phyloP scores from a whole-genome alignment of 345 rosid genomes.

The Angophora floribunda region DNA sequence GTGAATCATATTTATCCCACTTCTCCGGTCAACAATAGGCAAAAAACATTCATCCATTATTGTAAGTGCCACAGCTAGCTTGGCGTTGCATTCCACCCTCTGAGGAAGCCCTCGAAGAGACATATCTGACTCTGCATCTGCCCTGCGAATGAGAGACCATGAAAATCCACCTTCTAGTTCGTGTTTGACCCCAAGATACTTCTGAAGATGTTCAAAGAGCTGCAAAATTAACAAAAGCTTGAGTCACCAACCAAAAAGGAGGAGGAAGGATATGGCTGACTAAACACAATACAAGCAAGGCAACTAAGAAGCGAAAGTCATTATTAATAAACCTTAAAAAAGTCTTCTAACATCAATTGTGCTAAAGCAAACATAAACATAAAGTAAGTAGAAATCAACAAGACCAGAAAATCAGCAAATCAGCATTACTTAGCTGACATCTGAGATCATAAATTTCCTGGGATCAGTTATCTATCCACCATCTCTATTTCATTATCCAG shows the following conservation, averaged over 20 bases:
- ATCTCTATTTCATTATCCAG: background rate
- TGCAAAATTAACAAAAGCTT: constrained; percentile 12
- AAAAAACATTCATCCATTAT: constrained; percentile 93
- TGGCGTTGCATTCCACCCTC: constrained; percentile 67
- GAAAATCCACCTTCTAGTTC: constrained; percentile 80
- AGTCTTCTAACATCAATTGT: background rate
- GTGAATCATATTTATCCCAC: constrained; percentile 68
- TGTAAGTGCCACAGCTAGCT: constrained; percentile 62
- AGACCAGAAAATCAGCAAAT: background rate
- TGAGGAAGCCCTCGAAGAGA: constrained; percentile 31
- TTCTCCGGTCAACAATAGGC: constrained; percentile 74
- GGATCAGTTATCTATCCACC: background rate
- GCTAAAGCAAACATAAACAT: background rate
- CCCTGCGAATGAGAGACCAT: constrained; percentile 69
- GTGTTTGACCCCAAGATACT: constrained; percentile 71
- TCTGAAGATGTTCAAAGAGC: constrained; percentile 65
- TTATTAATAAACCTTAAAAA: background rate
- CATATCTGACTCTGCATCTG: constrained; percentile 38
- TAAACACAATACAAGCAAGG: background rate
- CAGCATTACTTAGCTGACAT: background rate
- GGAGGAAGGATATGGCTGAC: background rate
- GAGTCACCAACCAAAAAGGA: background rate
- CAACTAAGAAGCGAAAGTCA: background rate
- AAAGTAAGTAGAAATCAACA: background rate
- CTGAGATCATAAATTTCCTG: background rate